Conservation (phyloP, 176 grass and related monocot species). For the Coix lacrymajobi region DNA sequence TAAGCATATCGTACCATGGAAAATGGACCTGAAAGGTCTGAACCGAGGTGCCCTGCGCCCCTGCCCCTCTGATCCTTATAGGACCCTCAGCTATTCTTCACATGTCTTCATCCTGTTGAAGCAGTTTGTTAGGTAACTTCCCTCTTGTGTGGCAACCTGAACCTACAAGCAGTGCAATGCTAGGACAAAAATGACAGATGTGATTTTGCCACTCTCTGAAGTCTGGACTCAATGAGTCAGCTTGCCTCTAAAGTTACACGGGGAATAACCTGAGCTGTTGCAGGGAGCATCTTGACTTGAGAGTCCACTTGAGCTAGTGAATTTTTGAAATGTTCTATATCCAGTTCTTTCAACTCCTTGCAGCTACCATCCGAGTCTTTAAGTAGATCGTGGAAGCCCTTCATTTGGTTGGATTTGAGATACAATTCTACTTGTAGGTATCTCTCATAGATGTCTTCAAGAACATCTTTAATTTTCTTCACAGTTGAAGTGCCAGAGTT, state of each 20-base stretch:
- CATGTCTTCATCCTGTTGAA: conserved; percentile 61
- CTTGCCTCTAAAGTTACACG: background rate
- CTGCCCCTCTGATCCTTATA: conserved; percentile 49
- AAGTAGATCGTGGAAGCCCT: conserved; percentile 56
- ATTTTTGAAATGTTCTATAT: conserved; percentile 63
- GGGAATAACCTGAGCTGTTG: conserved; percentile 66
- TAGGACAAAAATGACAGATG: background rate
- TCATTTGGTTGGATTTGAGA: conserved; percentile 70
- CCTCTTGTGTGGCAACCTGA: conserved; percentile 71
- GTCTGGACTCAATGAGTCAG: no score
- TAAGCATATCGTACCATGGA: background rate
- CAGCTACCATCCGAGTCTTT: conserved; percentile 47
- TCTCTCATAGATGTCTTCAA: conserved; percentile 60
- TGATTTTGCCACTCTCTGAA: background rate
- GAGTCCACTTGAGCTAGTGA: conserved; percentile 56
- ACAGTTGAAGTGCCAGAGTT: conserved; percentile 55
- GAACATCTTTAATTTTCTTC: conserved; percentile 58
- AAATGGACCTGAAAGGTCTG: conserved; percentile 58
- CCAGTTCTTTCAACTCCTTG: conserved; percentile 49
- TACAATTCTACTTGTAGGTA: conserved; percentile 72
- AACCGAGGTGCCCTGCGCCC: conserved; percentile 66
- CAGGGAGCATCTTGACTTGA: conserved; percentile 73
- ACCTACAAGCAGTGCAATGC: background rate
- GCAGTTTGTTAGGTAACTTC: conserved; percentile 54
- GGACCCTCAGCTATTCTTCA: conserved; percentile 64